These are phyloP conservation scores for Lachancea fermentati DNA, from an alignment of 805 yeast species.

Conservation along the genomic window DNA sequence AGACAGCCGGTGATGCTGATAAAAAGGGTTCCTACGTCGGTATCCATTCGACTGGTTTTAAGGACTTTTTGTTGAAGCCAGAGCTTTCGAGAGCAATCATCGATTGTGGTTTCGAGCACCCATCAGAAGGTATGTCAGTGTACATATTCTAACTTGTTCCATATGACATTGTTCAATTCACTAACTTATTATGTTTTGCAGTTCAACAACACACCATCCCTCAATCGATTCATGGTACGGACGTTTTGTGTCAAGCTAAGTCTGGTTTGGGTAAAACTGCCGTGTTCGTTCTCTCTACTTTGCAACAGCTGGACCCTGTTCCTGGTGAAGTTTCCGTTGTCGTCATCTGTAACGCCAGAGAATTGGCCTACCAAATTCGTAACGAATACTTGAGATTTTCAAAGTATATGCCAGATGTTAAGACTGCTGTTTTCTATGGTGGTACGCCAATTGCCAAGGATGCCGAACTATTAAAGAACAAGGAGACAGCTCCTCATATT, in stretches of 20 bases:
- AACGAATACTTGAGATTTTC: conserved; percentile 97
- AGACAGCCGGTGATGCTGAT: conserved; percentile 52
- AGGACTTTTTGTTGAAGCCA: conserved; percentile 94
- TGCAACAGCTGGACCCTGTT: conserved; percentile 95
- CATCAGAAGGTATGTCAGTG: conserved; percentile 81
- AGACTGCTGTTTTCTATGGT: conserved; percentile 95
- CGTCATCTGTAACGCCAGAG: conserved; percentile 97
- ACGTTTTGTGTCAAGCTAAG: conserved; percentile 97
- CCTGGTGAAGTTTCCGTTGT: conserved; percentile 94
- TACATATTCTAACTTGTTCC: neutral
- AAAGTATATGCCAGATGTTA: conserved; percentile 96
- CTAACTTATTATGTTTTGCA: conserved; percentile 24
- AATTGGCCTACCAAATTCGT: conserved; percentile 95
- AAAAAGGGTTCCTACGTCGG: conserved; percentile 98
- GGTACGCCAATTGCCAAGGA: conserved; percentile 86
- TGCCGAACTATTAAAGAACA: conserved; percentile 79
- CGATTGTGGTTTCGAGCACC: conserved; percentile 99
- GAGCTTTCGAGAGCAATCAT: conserved; percentile 96
- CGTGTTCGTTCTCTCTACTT: conserved; percentile 89
- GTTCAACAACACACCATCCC: conserved; percentile 99
- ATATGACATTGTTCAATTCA: neutral
- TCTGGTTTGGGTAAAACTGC: conserved; percentile 99
- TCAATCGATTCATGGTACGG: conserved; percentile 95
- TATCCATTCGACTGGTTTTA: conserved; percentile 96
- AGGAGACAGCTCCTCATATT: conserved; percentile 93